Conservation (phyloP, 176 grass and related monocot genomes). For the Zizania latifolia region DNA sequence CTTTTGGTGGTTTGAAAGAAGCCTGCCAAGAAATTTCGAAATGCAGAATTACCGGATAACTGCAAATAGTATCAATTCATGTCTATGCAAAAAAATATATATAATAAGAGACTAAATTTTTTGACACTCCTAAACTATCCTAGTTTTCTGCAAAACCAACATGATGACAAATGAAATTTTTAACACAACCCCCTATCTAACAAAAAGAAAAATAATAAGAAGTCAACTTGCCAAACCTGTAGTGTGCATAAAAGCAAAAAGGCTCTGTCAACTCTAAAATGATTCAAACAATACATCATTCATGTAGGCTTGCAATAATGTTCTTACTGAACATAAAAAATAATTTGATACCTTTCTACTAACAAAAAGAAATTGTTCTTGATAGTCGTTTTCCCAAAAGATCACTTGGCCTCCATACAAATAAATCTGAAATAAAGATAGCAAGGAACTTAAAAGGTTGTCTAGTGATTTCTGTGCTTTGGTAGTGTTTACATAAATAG, state of each 20-base stretch:
- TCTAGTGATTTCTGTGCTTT: neutral
- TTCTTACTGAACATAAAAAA: neutral
- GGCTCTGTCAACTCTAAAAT: neutral
- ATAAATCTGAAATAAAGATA: conserved; percentile 32
- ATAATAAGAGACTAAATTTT: neutral
- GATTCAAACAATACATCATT: neutral
- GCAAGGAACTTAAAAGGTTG: neutral
- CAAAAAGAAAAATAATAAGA: neutral
- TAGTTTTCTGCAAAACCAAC: neutral
- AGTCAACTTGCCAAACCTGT: neutral
- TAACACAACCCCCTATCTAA: neutral
- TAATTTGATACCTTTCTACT: conserved; percentile 53
- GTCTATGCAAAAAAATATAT: too few species aligned
- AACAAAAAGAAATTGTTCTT: conserved; percentile 53
- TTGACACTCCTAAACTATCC: neutral
- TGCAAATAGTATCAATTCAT: neutral
- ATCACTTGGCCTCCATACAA: conserved; percentile 60
- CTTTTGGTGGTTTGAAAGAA: conserved; percentile 67
- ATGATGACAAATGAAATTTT: neutral
- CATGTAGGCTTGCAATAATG: neutral
- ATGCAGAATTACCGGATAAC: neutral
- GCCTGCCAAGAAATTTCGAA: conserved; percentile 27
- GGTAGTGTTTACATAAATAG: neutral
- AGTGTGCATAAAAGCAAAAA: neutral
- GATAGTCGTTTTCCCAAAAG: conserved; percentile 42